Conservation (phyloP, 768 basidiomycete species). For the Tubosaeta brunneosetosa region DNA sequence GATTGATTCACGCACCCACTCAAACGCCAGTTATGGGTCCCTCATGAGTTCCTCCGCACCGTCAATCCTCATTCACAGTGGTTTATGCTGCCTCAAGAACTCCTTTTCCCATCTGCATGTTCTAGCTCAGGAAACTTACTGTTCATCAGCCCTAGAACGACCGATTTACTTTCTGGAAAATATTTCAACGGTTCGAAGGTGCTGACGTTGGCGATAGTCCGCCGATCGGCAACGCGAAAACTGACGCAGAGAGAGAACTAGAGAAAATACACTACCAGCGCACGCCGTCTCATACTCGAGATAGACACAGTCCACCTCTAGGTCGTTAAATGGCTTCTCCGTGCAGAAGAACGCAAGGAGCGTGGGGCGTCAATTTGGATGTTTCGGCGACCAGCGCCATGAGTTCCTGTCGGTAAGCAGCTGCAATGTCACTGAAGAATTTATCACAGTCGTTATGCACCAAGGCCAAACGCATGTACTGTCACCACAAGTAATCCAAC, state of each 20-base stretch:
- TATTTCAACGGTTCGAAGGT: slow-evolving; percentile 30
- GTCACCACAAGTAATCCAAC: not conserved
- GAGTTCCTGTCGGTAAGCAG: not conserved
- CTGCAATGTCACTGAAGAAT: slow-evolving; percentile 45
- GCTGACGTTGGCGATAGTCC: slow-evolving; percentile 2
- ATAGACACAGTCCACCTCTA: slow-evolving; percentile 43
- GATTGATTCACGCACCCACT: too few species aligned
- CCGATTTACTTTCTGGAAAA: slow-evolving; percentile 33
- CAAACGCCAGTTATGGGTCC: too few species aligned
- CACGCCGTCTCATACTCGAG: slow-evolving; percentile 46
- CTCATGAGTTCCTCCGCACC: too few species aligned
- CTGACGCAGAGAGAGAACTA: too few species aligned
- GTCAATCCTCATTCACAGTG: slow-evolving; percentile 27
- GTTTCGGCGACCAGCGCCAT: slow-evolving; percentile 20
- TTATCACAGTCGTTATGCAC: slow-evolving; percentile 30
- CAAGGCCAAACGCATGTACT: slow-evolving; percentile 13
- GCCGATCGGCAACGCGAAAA: not conserved
- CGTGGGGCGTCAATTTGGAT: slow-evolving; percentile 44
- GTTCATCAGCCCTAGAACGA: slow-evolving; percentile 43
- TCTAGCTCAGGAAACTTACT: slow-evolving; percentile 41
- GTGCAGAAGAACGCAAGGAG: slow-evolving; percentile 64
- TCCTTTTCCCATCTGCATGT: slow-evolving; percentile 35
- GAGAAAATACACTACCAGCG: slow-evolving; percentile 29
- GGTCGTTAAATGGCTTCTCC: slow-evolving; percentile 40
- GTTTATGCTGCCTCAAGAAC: slow-evolving; percentile 41